Base-by-base conservation (phyloP, 2,329 filamentous ascomycete genomes). In the Cladophialophora carrionii region DNA sequence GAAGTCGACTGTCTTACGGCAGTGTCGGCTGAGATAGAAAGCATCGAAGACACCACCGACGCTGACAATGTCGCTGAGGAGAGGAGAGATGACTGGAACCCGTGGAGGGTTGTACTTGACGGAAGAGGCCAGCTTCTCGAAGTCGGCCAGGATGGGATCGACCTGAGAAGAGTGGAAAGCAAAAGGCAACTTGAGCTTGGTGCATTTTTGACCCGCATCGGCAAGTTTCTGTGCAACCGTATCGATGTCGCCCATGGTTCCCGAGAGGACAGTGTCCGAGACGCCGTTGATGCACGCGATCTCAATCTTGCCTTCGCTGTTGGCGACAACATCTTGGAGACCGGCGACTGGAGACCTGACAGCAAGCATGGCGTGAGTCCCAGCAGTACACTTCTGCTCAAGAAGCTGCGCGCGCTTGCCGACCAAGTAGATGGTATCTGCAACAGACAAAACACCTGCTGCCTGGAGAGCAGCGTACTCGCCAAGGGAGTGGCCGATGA, bases 91-190 rank as follows among this genome's bases (percentile, higher is more conserved):
- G 29, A 82, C 74, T 0, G 81, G 80, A 20, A 79, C 72, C 2
- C 72, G 66, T 1, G 79, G 79, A 37, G 74, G 70, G 49, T 77
- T 73, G 74, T 78, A 81, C 6, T 71, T 75, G 10, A 80, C 71
- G 3, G 76, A 73, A 37, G 75, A 74, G 1, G 79, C 74, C 32
- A 75, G 65, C 4, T 74, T 70, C 26, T 78, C 75, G 43, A 82
- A 78, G 1, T 74, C 74, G 1, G 77, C 75, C 3, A 83, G 71
- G 3, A 83, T 79, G 4, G 79, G 76, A 8, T 82, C 77, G 37
- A 81, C 78, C 65, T 81, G 79, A 9, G 78, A 75, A 14, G 79
- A 81, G 64, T 81, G 79, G 75, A 81, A 81, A 10, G 79, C 79
- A 57, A 78, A 81, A 8, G 79, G 79, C 2, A 81, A 74, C 68